Base-by-base conservation (phyloP, 129 eudicot genomes). In the Helianthus annuus region DNA sequence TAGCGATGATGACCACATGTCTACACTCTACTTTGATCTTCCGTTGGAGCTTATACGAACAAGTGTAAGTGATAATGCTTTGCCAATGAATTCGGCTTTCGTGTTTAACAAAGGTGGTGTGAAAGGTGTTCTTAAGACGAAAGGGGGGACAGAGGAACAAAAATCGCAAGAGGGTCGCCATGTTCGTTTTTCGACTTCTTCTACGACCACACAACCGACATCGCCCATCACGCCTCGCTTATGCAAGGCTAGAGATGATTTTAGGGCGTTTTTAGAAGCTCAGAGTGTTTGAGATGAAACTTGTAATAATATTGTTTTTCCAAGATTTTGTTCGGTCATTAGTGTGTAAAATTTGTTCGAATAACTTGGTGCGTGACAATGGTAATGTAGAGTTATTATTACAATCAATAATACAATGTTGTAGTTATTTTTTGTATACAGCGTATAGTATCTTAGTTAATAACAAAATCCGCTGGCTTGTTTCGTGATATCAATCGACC, bases 181-280 rank as follows among this genome's bases (percentile, higher is more conserved):
- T 71, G 95, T 90, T 69, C 89, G 91, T 0, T 90, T 90, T 80
- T 83, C 94, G 4, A 68, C 83, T 3, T 79, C 87, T 7, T 79
- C 89, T 62, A 81, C 88, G 1, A 24, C 65, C 6, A 14, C 81
- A 42, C 72, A 76, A 59, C 75, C 80, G 4, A 29, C 84, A 16
- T 68, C 94, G 4, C 76, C 83, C 74, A 73, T 83, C 70, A 77
- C 88, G 0, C 96, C 91, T 69, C 83, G 91, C 12, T 69, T 87
- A 54, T 73, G 73, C 15, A 85, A 81, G 76, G 89, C 88, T 1
- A 77, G 87, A 34, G 92, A 86, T 32, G 96, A 92, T 46, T 86
- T 92, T 55, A 85, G 66, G 79, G 87, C 91, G 48, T 86, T 89
- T 77, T 54, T 92, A 65, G 97, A 89, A 89, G 96, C 97, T 64